Evolutionary conservation across 176 grass and related monocot species (phyloP), one percentile per base, ranked within the genome.

Genomic region (Dendrocalamus sinicus): DNA sequence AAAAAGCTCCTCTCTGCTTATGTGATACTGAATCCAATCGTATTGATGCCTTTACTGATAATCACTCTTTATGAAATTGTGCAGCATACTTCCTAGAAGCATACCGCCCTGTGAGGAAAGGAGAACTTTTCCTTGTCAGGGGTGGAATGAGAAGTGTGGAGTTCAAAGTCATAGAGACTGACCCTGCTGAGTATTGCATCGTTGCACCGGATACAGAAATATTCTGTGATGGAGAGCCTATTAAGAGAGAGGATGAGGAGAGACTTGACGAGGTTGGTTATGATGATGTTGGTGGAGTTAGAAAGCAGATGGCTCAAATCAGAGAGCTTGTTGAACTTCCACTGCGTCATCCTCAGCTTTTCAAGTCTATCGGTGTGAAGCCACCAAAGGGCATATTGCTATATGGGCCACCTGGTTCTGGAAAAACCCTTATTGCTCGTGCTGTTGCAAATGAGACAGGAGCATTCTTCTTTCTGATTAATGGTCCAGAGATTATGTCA

Each of bases 401-500:
- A 35, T 93, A 47, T 53, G 94, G 94, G 26, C 94, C 94, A 59
- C 94, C 94, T 80, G 94, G 94, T 58, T 96, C 94, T 52, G 94
- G 94, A 12, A 96, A 96, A 61, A 96, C 91, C 28, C 86, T 96
- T 52, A 91, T 96, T 82, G 94, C 94, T 62, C 88, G 87, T 37
- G 94, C 91, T 16, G 94, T 96, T 53, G 94, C 94, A n/a, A 96
- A 96, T 79, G 94, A 96, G 70, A 96, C 91, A 7, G 94, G 94
- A 39, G 94, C 94, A 13, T 96, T 93, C 43, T 96, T 96, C 91
- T 93, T 96, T 67, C 58, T 92, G 24, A 96, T 96, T 17, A 96
- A 96, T 89, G 94, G 94, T 12, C 94, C 91, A 47, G 91, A 96
- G 77, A 96, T 96, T 55, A 96, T 96, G 91, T 91, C 91, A 55